Base-by-base conservation (phyloP, 225 moss, liverwort and hornwort species). In the Pseudoscleropodium purum region DNA sequence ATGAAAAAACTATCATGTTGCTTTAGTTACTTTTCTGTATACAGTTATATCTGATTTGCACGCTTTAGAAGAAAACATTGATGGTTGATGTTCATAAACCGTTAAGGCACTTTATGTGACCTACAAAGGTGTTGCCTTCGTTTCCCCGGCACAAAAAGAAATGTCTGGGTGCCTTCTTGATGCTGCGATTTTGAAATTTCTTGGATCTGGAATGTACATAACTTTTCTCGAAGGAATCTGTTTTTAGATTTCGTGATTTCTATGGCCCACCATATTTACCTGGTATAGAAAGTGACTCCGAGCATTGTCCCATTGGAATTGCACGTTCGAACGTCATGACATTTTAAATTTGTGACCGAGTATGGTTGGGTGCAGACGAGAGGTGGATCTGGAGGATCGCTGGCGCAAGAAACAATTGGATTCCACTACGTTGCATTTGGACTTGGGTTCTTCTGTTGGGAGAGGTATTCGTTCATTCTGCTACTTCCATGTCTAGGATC, bases 371-470 rank as follows among this genome's bases (percentile, higher is more conserved):
- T 90, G 82, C 90, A 93, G 91, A 90, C 37, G 27, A 68, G 84
- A 88, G 84, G 65, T 59, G 83, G 39, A 45, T 66, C 47, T 63
- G 92, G 69, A 91, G 87, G 91, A 79, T 89, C 89, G 18, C 69
- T 92, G n/a, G 80, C 87, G 49, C 90, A 91, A 77, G 91, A 93
- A 83, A 90, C 91, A 31, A 90, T 94, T 78, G 91, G 92, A 79
- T 85, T 94, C 67, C 91, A 77, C 56, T 92, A 83, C 75, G 83
- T 94, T 87, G 78, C 89, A 59, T 89, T 92, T 79, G 92, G 94
- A 69, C 74, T 94, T 61, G 82, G 66, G 51, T 89, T 92, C 64
- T 91, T 94, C 84, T 89, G 74, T 65, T 94, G 90, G 94, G 90
- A 94, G 75, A 94, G 89, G 92, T 91, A 75, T 34, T 75, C 41